Evolutionary conservation across 352 stramenopile species (phyloP), one percentile per base, ranked within the genome.

Genomic region (Aphanomyces cochlioides): DNA sequence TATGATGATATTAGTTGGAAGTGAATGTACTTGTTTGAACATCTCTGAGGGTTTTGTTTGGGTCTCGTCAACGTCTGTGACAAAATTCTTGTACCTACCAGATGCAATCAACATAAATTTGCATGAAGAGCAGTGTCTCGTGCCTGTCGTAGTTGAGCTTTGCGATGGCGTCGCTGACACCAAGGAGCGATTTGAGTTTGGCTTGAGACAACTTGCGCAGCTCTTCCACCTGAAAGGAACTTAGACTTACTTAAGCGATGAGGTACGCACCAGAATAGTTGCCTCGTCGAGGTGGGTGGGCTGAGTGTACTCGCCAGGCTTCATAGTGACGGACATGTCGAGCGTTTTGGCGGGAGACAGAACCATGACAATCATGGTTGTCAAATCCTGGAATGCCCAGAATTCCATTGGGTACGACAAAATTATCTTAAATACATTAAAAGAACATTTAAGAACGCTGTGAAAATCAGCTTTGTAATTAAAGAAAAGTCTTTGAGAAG

Each of bases 281-380:
- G 85, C 78, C 8, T 91, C 79, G 0, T 64, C 64, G n/a, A 96
- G 74, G 7, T 93, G 77, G n/a, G 72, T 47, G 15, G 85, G 82
- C 21, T 86, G 73, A 0, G 77, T 84, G 60, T 78, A 81, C 48
- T 72, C 28, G 28, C 28, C 41, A 4, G 58, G 57, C 37, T 84
- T 58, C 21, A 56, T 67, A 1, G 78, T 50, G 41, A 59, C 13
- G 19, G 82, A 75, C 77, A 93, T 79, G 66, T 94, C 85, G 56
- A 97, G 75, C 38, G 88, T 96, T 82, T 97, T 97, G 38, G 90
- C 89, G 15, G 90, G 90, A 39, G 90, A 97, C 48, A 97, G 78
- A 73, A 97, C 74, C 37, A 88, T 91, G 45, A 94, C 66, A 15
- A 96, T 67, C 5, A 70, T 70, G 54, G 50, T 50, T 50, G 10